Conservation (phyloP, 306 rosid genomes). For the Quercus wislizeni region DNA sequence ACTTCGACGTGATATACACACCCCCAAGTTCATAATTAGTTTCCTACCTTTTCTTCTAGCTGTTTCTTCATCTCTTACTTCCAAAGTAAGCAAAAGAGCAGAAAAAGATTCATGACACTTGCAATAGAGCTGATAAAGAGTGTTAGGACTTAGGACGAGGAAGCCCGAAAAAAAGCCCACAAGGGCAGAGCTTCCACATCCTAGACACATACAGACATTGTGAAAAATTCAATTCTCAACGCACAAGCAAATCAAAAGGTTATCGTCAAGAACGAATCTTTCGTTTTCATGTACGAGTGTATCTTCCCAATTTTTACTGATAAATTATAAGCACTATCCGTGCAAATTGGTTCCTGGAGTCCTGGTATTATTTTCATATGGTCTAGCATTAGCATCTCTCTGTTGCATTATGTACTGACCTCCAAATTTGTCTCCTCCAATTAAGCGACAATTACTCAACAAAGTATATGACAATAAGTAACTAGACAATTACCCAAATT, state of each 20-base stretch:
- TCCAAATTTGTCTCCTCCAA: background rate
- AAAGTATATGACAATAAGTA: no score
- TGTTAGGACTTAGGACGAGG: background rate
- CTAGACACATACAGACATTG: background rate
- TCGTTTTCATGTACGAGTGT: background rate
- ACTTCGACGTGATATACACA: constrained; percentile 54
- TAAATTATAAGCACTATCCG: background rate
- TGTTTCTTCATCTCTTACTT: background rate
- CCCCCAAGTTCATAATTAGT: constrained; percentile 10
- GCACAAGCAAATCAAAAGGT: background rate
- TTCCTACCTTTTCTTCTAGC: background rate
- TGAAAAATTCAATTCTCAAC: background rate
- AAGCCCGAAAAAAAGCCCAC: background rate
- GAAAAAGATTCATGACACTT: background rate
- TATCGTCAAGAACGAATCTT: no score
- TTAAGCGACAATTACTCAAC: no score
- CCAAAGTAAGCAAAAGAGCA: background rate
- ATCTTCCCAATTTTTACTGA: background rate
- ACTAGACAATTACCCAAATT: no score
- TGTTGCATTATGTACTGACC: no score
- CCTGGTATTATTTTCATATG: no score
- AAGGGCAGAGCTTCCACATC: constrained; percentile 2
- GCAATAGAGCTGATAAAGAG: background rate
- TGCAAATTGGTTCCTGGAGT: background rate
- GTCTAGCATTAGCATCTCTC: no score